Percentiles rank a stretch among this genome's conserved stretches.
Evolutionary conservation across 2,329 filamentous ascomycete genomes (phyloP).

Genomic region (Trichophyton verrucosum): DNA sequence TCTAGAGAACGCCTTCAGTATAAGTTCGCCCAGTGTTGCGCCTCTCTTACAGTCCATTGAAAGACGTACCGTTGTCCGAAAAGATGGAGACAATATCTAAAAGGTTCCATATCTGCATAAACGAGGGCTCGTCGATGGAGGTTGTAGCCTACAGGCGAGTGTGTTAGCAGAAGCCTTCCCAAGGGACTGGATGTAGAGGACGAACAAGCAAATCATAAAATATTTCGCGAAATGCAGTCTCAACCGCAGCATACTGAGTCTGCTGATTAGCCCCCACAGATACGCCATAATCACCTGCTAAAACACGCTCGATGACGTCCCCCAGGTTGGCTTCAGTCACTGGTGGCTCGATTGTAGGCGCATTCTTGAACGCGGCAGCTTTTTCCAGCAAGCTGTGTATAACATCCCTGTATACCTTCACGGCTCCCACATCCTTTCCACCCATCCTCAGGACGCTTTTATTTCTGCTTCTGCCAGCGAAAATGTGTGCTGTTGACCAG

Average conservation of each 20-base stretch:
- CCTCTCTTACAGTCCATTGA: not conserved
- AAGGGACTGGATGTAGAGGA: conserved; percentile 15
- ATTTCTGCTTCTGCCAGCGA: not conserved
- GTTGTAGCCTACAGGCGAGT: conserved; percentile 49
- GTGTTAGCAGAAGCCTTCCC: not conserved
- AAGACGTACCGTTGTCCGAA: conserved; percentile 61
- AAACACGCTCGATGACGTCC: conserved; percentile 35
- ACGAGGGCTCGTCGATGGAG: conserved; percentile 62
- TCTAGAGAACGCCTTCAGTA: conserved; percentile 8
- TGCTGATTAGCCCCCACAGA: conserved; percentile 40
- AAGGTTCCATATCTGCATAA: conserved; percentile 82
- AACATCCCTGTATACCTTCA: conserved; percentile 38
- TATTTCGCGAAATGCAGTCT: conserved; percentile 67
- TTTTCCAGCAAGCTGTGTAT: conserved; percentile 47
- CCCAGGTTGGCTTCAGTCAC: conserved; percentile 54
- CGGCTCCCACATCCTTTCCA: conserved; percentile 23
- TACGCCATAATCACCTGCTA: conserved; percentile 14
- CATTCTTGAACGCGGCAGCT: conserved; percentile 48
- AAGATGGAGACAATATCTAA: conserved; percentile 83
- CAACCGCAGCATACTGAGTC: conserved; percentile 54
- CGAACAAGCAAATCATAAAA: conserved; percentile 71
- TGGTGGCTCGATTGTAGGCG: conserved; percentile 56
- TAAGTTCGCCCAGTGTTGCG: not conserved
- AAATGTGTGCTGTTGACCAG: not conserved
- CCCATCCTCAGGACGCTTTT: conserved; percentile 19